Percentiles rank a stretch among this genome's conserved stretches.
Evolutionary conservation across 2,329 filamentous ascomycete genomes (phyloP).

Genomic region (Paraphoma chrysanthemicola): DNA sequence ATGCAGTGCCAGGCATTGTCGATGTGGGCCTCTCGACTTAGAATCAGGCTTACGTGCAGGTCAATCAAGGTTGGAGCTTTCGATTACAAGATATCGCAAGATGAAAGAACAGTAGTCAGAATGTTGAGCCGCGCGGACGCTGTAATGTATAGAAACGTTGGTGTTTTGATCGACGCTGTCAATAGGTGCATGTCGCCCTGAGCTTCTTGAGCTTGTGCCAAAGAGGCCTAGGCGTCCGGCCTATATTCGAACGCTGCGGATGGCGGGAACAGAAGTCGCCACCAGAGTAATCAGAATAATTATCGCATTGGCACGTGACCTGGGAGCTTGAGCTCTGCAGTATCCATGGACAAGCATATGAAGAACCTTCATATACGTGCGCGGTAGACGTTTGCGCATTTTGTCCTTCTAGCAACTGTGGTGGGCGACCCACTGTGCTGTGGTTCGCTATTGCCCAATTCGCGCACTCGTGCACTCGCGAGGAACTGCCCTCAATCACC

Average conservation of each 20-base stretch:
- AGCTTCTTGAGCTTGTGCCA: too few relatives aligned
- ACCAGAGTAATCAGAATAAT: background rate
- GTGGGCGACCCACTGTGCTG: background rate
- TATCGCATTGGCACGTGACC: background rate
- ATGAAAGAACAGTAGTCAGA: too few relatives aligned
- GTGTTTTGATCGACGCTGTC: too few relatives aligned
- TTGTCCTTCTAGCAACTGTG: background rate
- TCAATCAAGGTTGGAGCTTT: too few relatives aligned
- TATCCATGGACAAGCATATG: background rate
- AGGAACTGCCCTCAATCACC: conserved; percentile 17
- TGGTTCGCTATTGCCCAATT: conserved; percentile 6
- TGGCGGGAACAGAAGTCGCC: too few relatives aligned
- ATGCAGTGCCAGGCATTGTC: background rate
- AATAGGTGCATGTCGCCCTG: too few relatives aligned
- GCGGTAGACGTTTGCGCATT: background rate
- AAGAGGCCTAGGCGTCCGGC: too few relatives aligned
- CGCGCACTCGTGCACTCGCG: conserved; percentile 20
- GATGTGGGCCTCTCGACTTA: background rate
- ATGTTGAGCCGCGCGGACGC: too few relatives aligned
- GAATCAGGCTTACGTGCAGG: too few relatives aligned
- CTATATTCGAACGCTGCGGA: too few relatives aligned
- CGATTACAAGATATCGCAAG: too few relatives aligned
- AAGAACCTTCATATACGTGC: background rate
- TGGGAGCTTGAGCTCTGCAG: background rate
- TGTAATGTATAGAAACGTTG: too few relatives aligned